Evolutionary conservation across 2,329 filamentous ascomycete genomes (phyloP), one percentile per base, ranked within the genome.

Genomic region (Aspergillus sp.): DNA sequence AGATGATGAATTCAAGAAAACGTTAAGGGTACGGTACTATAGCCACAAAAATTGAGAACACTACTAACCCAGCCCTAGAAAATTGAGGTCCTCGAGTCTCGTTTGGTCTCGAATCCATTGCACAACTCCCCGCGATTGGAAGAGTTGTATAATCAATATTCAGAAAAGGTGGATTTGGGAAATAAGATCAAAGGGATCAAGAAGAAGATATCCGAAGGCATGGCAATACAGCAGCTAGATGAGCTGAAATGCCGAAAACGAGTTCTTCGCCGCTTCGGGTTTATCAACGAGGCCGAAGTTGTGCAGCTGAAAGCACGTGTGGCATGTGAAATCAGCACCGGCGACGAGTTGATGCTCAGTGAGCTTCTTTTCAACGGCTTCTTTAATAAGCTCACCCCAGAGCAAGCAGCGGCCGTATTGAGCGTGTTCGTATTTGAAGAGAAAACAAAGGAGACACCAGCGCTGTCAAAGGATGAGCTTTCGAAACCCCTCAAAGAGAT

Each of bases 341-440:
- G 93, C 37, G 95, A 99, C 70, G 96, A 99, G 73, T 82, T 99
- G 42, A 87, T 99, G 63, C 83, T 99, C 5, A 92, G 90, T 12
- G 95, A 99, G 75, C 82, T 99, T 27, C 83, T 99, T 0, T 98
- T 99, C 76, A 96, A 98, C 74, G 86, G 93, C 40, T 98, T 97
- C 82, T 99, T 99, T 83, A 99, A 98, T 72, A 93, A 97, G 70
- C 80, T 98, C 44, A 87, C 87, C 0, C 92, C 95, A 0, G 93
- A 98, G 74, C 84, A 93, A 64, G 90, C 89, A 67, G 95, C 95
- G 1, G 85, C 93, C 0, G 86, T 93, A 5, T 82, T 99, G 58
- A 96, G 91, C 67, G 93, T 91, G 70, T 98, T 99, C 78, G 95
- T 99, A 64, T 97, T 98, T 66, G 96, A 99, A 71, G 95, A 99